These are phyloP conservation scores for Neurospora africana DNA, from an alignment of 495 filamentous ascomycete genomes.

Conservation along the genomic window DNA sequence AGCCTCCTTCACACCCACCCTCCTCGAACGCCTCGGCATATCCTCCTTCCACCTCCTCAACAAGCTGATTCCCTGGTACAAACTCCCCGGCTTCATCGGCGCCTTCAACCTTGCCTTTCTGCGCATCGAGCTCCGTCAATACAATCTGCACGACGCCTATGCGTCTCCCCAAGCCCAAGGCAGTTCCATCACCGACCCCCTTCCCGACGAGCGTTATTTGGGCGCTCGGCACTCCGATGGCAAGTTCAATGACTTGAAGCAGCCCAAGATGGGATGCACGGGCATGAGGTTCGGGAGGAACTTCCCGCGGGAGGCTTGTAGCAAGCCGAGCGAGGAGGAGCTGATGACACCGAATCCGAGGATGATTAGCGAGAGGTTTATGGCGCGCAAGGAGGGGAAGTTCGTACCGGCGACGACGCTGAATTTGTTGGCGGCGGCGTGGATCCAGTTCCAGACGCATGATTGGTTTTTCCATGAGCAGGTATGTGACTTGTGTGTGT, in stretches of 20 bases:
- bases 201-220: conserved; percentile 17
- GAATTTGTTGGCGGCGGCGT: conserved; percentile 35
- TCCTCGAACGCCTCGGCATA: conserved; percentile 18
- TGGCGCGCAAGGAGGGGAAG: conserved; percentile 17
- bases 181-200: conserved; percentile 9
- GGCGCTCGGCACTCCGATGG: conserved; percentile 30
- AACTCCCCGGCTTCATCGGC: conserved; percentile 27
- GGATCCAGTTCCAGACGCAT: conserved; percentile 39
- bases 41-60: conserved; percentile 26
- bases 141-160: conserved; percentile 30
- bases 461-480: conserved; percentile 31
- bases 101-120: conserved; percentile 28
- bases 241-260: conserved; percentile 27
- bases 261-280: conserved; percentile 32
- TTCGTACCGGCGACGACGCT: conserved; percentile 34
- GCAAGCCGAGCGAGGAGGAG: conserved; percentile 26
- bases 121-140: conserved; percentile 27
- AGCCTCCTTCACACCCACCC: conserved; percentile 9
- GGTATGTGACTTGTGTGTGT: conserved; percentile 7
- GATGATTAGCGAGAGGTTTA: conserved; percentile 24
- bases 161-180: conserved; percentile 5
- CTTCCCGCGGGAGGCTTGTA: conserved; percentile 20
- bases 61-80: conserved; percentile 27
- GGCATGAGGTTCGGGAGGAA: conserved; percentile 35
- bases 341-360: conserved; percentile 33